phyloP scores from a whole-genome alignment of 805 yeast species.

The Monosporozyma solicola region DNA sequence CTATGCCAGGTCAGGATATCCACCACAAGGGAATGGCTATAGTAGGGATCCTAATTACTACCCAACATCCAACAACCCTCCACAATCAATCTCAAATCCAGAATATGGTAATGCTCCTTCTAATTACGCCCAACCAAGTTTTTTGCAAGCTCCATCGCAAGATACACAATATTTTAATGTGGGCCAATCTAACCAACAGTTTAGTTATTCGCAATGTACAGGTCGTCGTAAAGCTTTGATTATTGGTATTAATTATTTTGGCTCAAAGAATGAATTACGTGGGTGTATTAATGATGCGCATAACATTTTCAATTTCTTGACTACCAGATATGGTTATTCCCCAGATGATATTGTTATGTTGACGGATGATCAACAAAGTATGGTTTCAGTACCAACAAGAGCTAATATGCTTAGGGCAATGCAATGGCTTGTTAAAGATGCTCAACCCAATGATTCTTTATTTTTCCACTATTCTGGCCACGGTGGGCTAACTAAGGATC shows the following conservation, averaged over 20 bases:
- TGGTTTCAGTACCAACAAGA: slow-evolving; percentile 49
- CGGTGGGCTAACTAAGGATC: slow-evolving; percentile 66
- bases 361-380: slow-evolving; percentile 46
- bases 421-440: slow-evolving; percentile 71
- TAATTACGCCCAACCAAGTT: slow-evolving; percentile 8
- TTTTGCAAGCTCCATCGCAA: slow-evolving; percentile 8
- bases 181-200: slow-evolving; percentile 7
- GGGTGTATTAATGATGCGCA: slow-evolving; percentile 79
- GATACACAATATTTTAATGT: slow-evolving; percentile 5
- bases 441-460: slow-evolving; percentile 66
- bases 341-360: slow-evolving; percentile 50
- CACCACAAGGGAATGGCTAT: not conserved
- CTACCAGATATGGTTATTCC: slow-evolving; percentile 37
- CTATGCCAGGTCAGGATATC: not conserved
- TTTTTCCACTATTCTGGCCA: slow-evolving; percentile 85
- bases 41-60: not conserved
- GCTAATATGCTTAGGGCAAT: slow-evolving; percentile 68
- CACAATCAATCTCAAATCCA: slow-evolving; percentile 3
- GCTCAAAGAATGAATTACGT: slow-evolving; percentile 47
- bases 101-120: slow-evolving; percentile 5
- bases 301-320: slow-evolving; percentile 40
- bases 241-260: slow-evolving; percentile 72
- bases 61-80: slow-evolving; percentile 1
- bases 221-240: slow-evolving; percentile 69
- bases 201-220: slow-evolving; percentile 50